Percentiles rank a stretch among this genome's conserved stretches.
Conservation (phyloP, 257 asterid species). For the Fraxinus quadrangulata region DNA sequence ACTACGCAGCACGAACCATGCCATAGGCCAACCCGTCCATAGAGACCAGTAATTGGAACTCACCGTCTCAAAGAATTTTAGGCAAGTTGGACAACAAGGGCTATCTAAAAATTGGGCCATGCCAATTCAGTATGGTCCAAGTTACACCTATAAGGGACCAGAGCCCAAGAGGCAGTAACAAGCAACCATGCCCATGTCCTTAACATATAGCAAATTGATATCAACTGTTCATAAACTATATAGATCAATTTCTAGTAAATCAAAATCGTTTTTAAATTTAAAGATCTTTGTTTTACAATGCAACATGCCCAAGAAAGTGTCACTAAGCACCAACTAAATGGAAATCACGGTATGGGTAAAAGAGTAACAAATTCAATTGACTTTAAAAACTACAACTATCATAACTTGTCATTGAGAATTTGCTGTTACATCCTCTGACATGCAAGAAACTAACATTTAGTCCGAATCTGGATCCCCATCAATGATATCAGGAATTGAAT, state of each 20-base stretch:
- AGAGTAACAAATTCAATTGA: not conserved
- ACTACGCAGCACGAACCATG: not conserved
- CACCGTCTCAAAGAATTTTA: not conserved
- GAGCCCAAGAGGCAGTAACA: not conserved
- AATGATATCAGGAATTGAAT: slow-evolving; percentile 64
- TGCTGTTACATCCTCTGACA: not conserved
- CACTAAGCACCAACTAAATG: not conserved
- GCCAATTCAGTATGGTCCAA: not conserved
- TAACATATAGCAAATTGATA: not conserved
- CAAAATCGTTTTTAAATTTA: not conserved
- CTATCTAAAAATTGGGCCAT: no score
- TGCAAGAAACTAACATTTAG: slow-evolving; percentile 23
- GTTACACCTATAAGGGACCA: not conserved
- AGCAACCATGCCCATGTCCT: not conserved
- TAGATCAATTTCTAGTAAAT: not conserved
- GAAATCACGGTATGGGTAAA: not conserved
- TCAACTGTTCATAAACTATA: not conserved
- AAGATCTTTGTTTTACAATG: not conserved
- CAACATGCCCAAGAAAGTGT: not conserved
- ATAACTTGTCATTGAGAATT: slow-evolving; percentile 25
- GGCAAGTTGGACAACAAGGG: no score
- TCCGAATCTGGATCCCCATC: slow-evolving; percentile 83
- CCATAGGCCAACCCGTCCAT: not conserved
- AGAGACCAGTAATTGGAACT: not conserved
- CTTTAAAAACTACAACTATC: not conserved